A percentile compares a stretch with the other conserved stretches of the same genome.
These are phyloP conservation scores for Xylaria arbuscula DNA, from an alignment of 2,329 filamentous ascomycete genomes.

Conservation along the genomic window DNA sequence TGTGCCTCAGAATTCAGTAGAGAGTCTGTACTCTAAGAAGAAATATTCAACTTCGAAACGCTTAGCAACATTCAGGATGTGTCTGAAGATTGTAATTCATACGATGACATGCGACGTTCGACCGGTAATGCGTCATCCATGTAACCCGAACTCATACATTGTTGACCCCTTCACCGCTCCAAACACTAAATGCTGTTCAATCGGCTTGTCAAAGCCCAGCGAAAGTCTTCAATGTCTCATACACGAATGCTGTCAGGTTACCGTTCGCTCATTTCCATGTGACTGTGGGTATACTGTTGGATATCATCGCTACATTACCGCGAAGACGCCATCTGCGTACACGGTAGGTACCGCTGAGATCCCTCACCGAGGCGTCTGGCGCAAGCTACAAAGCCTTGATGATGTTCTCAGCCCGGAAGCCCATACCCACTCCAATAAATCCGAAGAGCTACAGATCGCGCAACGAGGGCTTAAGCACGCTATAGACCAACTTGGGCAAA, in stretches of 20 bases:
- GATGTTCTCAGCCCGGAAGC: constrained; percentile 5
- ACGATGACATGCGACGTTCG: constrained; percentile 24
- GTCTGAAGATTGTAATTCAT: constrained; percentile 30
- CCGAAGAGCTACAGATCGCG: constrained; percentile 29
- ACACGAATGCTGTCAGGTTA: constrained; percentile 24
- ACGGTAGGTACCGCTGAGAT: background rate
- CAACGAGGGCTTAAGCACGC: constrained; percentile 13
- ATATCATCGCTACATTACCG: constrained; percentile 30
- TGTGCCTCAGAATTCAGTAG: background rate
- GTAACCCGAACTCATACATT: constrained; percentile 2
- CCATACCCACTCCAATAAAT: background rate
- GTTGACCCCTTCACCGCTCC: constrained; percentile 23
- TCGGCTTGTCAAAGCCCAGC: background rate
- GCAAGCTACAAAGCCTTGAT: constrained; percentile 22
- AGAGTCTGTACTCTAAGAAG: background rate
- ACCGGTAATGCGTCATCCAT: constrained; percentile 26
- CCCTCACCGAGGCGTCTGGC: constrained; percentile 22
- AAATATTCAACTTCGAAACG: background rate
- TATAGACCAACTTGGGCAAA: background rate
- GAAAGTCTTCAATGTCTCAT: background rate
- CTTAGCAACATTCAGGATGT: constrained; percentile 40
- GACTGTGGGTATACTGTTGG: constrained; percentile 16
- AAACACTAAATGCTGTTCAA: background rate
- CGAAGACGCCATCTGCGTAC: constrained; percentile 15
- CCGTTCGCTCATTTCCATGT: constrained; percentile 24